Conservation (phyloP, 2,329 filamentous ascomycete species). For the Rhinocladiella similis region DNA sequence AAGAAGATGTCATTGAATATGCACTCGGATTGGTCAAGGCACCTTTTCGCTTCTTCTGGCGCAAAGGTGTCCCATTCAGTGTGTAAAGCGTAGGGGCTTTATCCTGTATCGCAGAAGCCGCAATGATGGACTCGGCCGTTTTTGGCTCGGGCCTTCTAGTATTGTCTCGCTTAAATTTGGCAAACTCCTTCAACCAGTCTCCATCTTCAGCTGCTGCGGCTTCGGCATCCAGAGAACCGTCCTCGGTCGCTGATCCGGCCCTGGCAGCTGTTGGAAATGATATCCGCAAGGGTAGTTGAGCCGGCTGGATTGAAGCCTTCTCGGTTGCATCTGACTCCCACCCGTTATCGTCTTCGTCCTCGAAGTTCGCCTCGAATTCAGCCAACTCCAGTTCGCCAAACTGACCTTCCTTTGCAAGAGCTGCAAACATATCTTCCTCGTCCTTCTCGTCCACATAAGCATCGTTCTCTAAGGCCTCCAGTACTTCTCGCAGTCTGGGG, state of each 20-base stretch:
- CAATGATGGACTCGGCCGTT: conserved; percentile 40
- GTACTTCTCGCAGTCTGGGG: conserved; percentile 80
- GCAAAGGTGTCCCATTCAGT: conserved; percentile 65
- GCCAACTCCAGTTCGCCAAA: conserved; percentile 68
- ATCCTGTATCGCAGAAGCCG: conserved; percentile 42
- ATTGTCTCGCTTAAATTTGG: conserved; percentile 85
- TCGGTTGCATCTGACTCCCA: conserved; percentile 95
- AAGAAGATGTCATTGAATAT: conserved; percentile 90
- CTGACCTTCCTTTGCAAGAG: conserved; percentile 66
- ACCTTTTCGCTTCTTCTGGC: conserved; percentile 92
- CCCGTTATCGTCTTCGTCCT: conserved; percentile 70
- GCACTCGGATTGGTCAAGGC: conserved; percentile 83
- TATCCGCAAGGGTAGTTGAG: conserved; percentile 15
- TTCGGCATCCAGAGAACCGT: conserved; percentile 18
- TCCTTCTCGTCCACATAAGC: conserved; percentile 82
- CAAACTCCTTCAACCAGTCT: conserved; percentile 89
- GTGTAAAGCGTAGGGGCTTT: conserved; percentile 45
- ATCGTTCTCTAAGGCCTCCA: conserved; percentile 94
- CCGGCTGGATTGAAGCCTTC: conserved; percentile 54
- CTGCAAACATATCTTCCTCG: conserved; percentile 79
- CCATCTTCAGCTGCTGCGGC: conserved; percentile 60
- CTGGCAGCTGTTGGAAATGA: conserved; percentile 1
- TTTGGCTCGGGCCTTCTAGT: conserved; percentile 40
- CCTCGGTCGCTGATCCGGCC: not conserved
- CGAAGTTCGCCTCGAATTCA: conserved; percentile 70